A percentile compares a stretch with the other conserved stretches of the same genome.
Evolutionary conservation across 2,329 filamentous ascomycete genomes (phyloP).

Genomic region (Fusarium paranaense): DNA sequence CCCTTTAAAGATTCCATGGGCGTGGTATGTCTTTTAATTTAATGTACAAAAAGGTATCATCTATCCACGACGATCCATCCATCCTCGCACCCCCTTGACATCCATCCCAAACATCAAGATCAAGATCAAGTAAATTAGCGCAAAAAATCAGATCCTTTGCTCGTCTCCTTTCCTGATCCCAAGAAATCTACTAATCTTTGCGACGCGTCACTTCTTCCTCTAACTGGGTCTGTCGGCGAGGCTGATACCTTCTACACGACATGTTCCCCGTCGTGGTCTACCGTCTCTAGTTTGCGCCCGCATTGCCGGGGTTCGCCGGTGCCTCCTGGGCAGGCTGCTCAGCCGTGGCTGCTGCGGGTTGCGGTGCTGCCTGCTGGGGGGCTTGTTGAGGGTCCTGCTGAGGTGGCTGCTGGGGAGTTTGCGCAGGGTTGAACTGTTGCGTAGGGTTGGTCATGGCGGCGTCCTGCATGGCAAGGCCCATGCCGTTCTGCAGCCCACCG

Average conservation of each 20-base stretch:
- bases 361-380: slow-evolving; percentile 7
- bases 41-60: slow-evolving; percentile 44
- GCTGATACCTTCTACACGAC: background rate
- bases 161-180: background rate
- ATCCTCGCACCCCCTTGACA: background rate
- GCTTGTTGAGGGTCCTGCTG: slow-evolving; percentile 5
- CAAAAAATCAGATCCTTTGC: background rate
- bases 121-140: slow-evolving; percentile 11
- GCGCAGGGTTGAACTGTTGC: slow-evolving; percentile 21
- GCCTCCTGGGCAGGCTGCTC: slow-evolving; percentile 26
- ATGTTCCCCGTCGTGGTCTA: background rate
- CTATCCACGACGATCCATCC: slow-evolving; percentile 25
- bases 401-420: slow-evolving; percentile 12
- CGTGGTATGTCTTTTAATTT: slow-evolving; percentile 20
- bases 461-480: slow-evolving; percentile 30
- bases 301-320: slow-evolving; percentile 8
- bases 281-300: slow-evolving; percentile 5
- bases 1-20: slow-evolving; percentile 4
- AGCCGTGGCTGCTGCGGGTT: slow-evolving; percentile 1
- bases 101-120: background rate
- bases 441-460: slow-evolving; percentile 23
- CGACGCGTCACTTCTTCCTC: background rate
- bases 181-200: slow-evolving; percentile 11
- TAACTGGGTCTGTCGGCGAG: slow-evolving; percentile 1
- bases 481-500: slow-evolving; percentile 28